Conservation (phyloP, 2,329 filamentous ascomycete species). For the Plenodomus tracheiphilus region DNA sequence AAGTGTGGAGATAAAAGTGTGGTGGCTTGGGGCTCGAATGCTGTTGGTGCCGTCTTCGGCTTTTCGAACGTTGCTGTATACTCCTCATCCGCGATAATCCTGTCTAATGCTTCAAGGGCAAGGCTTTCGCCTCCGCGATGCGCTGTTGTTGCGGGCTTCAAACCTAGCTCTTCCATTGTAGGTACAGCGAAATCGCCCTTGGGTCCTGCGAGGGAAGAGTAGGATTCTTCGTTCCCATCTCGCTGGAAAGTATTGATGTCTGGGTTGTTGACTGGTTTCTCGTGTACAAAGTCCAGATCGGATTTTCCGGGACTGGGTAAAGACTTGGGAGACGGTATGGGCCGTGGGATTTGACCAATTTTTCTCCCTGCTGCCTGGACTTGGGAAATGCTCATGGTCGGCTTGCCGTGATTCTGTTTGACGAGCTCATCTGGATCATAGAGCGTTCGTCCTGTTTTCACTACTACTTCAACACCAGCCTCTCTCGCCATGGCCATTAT, state of each 20-base stretch:
- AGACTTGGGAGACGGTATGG: conserved; percentile 61
- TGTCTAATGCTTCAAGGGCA: conserved; percentile 61
- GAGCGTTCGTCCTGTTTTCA: conserved; percentile 66
- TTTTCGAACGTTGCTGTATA: conserved; percentile 78
- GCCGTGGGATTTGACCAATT: conserved; percentile 63
- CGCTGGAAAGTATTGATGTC: conserved; percentile 66
- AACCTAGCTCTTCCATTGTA: conserved; percentile 69
- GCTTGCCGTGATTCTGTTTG: conserved; percentile 65
- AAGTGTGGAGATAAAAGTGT: conserved; percentile 73
- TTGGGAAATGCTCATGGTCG: conserved; percentile 74
- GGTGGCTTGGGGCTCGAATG: conserved; percentile 72
- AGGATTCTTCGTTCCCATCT: conserved; percentile 59
- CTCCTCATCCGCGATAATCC: conserved; percentile 63
- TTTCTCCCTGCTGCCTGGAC: conserved; percentile 63
- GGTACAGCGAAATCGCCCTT: conserved; percentile 71
- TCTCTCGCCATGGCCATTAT: conserved; percentile 63
- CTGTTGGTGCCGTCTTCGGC: conserved; percentile 73
- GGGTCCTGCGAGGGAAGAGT: conserved; percentile 66
- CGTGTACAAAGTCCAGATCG: conserved; percentile 61
- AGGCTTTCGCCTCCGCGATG: conserved; percentile 72
- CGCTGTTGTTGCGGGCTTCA: conserved; percentile 63
- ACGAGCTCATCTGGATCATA: conserved; percentile 75
- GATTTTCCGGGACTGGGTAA: conserved; percentile 69
- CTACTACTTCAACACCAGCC: conserved; percentile 70
- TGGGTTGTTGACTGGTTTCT: conserved; percentile 53